phyloP scores from a whole-genome alignment of 768 basidiomycete species.

The Glaciozyma antarctica region DNA sequence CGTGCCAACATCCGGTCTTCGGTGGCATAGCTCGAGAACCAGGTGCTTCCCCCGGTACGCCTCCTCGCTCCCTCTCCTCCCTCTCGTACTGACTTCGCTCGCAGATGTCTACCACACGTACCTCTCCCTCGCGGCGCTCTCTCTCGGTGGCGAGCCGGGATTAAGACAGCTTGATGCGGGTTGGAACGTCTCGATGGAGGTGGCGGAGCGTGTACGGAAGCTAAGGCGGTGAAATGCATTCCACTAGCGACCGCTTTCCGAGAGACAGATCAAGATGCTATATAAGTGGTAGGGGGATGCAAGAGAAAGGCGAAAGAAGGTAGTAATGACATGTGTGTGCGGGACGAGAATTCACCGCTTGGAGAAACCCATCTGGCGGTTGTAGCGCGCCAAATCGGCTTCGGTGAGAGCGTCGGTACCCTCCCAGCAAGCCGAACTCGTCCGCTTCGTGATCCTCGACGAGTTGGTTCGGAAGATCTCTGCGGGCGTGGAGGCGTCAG shows the following conservation, averaged over 20 bases:
- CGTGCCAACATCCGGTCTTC: conserved; percentile 67
- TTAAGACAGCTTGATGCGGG: conserved; percentile 10
- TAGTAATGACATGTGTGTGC: background rate
- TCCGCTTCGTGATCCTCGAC: conserved; percentile 72
- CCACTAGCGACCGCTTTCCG: too few relatives aligned
- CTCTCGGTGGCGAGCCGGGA: conserved; percentile 42
- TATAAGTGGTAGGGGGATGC: background rate
- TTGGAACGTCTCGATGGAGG: conserved; percentile 14
- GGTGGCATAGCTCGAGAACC: conserved; percentile 84
- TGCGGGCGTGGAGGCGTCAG: background rate
- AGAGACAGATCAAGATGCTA: background rate
- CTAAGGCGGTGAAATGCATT: background rate
- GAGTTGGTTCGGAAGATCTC: conserved; percentile 67
- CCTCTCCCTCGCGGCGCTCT: conserved; percentile 68
- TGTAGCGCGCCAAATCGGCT: conserved; percentile 80
- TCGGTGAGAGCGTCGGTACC: conserved; percentile 78
- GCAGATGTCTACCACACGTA: conserved; percentile 94
- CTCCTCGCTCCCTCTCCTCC: background rate
- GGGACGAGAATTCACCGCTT: background rate
- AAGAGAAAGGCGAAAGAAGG: background rate
- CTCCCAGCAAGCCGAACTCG: conserved; percentile 92
- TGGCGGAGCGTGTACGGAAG: conserved; percentile 11
- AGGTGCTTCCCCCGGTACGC: conserved; percentile 64
- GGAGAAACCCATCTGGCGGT: conserved; percentile 69
- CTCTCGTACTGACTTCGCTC: conserved; percentile 4